Evolutionary conservation across 352 stramenopile genomes (phyloP), one percentile per base, ranked within the genome.

Genomic region (Pythium monospermum): DNA sequence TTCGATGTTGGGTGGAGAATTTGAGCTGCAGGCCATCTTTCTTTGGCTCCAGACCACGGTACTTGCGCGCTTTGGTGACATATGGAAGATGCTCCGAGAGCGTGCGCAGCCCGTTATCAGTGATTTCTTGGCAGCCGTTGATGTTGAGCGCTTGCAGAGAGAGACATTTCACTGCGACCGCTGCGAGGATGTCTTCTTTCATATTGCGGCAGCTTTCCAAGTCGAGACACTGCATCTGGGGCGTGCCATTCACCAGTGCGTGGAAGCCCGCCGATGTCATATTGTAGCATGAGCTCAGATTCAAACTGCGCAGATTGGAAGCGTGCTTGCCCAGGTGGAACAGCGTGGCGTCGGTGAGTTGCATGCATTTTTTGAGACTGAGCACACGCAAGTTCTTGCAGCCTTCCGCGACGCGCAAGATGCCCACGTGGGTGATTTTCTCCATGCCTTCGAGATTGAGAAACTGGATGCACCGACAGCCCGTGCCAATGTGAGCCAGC

Each of bases 61-160:
- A 90, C 2, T 49, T 28, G 6, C 61, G 59, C 0, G 76, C 72
- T 46, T 55, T 56, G 27, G 77, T 71, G 3, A 92, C 78, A 49
- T 85, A 92, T 27, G 76, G 78, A 39, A 92, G 63, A 31, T 90
- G 77, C 16, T 82, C 69, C 0, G 66, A 71, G 26, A 92, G 61
- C n/a, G 81, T 90, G 18, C 41, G 49, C 28, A 92, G 69, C 0
- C 81, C 78, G 6, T 69, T 75, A 40, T 92, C 78, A 3, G 81
- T 88, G 51, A 92, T 87, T 31, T 92, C 74, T 45, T 86, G 68
- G 33, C 81, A 92, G 23, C 81, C 81, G 15, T 76, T 81, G 28
- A 92, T 40, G 31, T 88, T 87, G 11, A 92, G 67, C 19, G 75
- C 64, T 48, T 88, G 76, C 0, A 92, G 57, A 16, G 73, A 63